phyloP scores from a whole-genome alignment of 2,329 filamentous ascomycete species.

The Neonectria magnoliae region DNA sequence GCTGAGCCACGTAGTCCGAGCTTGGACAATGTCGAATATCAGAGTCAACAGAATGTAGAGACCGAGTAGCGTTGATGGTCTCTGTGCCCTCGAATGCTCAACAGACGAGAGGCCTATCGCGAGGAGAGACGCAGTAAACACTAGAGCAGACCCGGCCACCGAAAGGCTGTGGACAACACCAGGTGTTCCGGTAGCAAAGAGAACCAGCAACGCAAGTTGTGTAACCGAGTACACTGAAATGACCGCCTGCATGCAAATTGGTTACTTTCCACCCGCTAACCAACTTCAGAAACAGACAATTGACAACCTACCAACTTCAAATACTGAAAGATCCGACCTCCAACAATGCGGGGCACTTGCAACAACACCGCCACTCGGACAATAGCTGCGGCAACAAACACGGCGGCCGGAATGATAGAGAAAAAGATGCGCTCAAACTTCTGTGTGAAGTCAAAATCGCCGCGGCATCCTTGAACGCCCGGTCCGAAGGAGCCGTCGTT shows the following conservation, averaged over 20 bases:
- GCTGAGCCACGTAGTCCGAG: constrained; percentile 55
- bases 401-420: constrained; percentile 52
- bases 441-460: constrained; percentile 62
- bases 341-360: constrained; percentile 47
- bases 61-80: constrained; percentile 56
- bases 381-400: constrained; percentile 51
- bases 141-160: constrained; percentile 40
- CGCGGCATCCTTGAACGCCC: constrained; percentile 56
- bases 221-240: constrained; percentile 42
- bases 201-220: constrained; percentile 46
- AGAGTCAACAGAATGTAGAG: constrained; percentile 54
- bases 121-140: constrained; percentile 43
- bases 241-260: constrained; percentile 29
- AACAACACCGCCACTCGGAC: constrained; percentile 47
- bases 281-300: not conserved
- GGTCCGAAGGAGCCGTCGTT: constrained; percentile 56
- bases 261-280: too few species aligned
- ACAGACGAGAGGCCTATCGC: constrained; percentile 45
- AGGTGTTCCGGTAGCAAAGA: constrained; percentile 38
- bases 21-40: constrained; percentile 55
- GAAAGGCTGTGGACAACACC: constrained; percentile 37
- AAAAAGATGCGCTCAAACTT: constrained; percentile 60
- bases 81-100: constrained; percentile 50
- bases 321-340: constrained; percentile 47
- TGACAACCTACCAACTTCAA: constrained; percentile 42